Base-by-base conservation (phyloP, 192 early-diverging fungal genomes). In the Backusella sp. region DNA sequence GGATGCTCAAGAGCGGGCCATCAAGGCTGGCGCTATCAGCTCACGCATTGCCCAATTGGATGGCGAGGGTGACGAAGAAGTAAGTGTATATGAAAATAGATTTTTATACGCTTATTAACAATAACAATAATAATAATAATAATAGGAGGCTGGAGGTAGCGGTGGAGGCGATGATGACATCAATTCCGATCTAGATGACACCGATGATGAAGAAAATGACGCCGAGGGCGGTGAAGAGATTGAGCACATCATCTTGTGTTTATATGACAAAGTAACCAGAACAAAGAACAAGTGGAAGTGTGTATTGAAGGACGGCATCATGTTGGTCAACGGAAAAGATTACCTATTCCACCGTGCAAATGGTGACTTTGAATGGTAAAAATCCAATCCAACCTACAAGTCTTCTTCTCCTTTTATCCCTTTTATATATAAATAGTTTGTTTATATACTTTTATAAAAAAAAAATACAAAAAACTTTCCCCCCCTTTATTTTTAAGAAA, bases 241-340 rank as follows among this genome's bases (percentile, higher is more conserved):
- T 19, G 90, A 94, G 73, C 91, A 94, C 74, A 91, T 94, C 73
- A 88, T 89, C 52, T 66, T 93, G 56, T 93, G 92, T 80, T 86
- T 92, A 76, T 92, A 93, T 80, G 92, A 92, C 53, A 93, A 93
- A 78, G 86, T 99, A 35, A 93, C 91, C 15, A 88, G 97, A 53
- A 96, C 95, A 71, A 99, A 98, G 85, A 99, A 97, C 88, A 98
- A 97, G 85, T 99, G 98, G 98, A 98, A 98, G 89, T 98, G 96
- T 79, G 89, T 95, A 6, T 86, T 99, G 65, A 95, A 95, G 83
- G 98, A 99, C 78, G 98, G 98, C 17, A 97, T 99, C 78, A 92
- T 97, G 87, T 83, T 96, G 76, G 90, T 97, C 68, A 96, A 98
- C 76, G 98, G 98, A 37, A 91, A 90, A 68, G 98, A 99, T 78